A percentile compares a stretch with the other conserved stretches of the same genome.
phyloP scores from a whole-genome alignment of 169 alveolate species.

The Fabrea salina region DNA sequence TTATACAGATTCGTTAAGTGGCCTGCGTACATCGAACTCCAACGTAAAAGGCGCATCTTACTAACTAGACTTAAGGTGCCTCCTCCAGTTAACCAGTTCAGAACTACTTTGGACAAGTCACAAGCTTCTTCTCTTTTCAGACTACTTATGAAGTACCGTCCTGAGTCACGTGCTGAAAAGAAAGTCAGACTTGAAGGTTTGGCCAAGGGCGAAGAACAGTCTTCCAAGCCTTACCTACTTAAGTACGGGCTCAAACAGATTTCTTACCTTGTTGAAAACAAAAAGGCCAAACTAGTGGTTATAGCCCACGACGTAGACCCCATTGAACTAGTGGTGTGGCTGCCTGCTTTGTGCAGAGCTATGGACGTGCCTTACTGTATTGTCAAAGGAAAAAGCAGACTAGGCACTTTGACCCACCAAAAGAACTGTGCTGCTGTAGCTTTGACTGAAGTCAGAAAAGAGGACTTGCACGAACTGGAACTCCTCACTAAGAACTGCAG shows the following conservation, averaged over 20 bases:
- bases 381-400: slow-evolving; percentile 96
- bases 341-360: slow-evolving; percentile 98
- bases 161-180: slow-evolving; percentile 97
- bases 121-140: slow-evolving; percentile 88
- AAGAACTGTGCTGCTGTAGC: slow-evolving; percentile 98
- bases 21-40: slow-evolving; percentile 97
- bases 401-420: slow-evolving; percentile 97
- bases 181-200: slow-evolving; percentile 85
- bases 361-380: slow-evolving; percentile 98
- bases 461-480: slow-evolving; percentile 62
- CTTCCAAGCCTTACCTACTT: slow-evolving; percentile 83
- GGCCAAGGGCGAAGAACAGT: slow-evolving; percentile 34
- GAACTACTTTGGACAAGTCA: slow-evolving; percentile 93
- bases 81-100: slow-evolving; percentile 97
- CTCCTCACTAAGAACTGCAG: slow-evolving; percentile 72
- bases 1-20: slow-evolving; percentile 95
- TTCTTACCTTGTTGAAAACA: slow-evolving; percentile 95
- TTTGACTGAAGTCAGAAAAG: slow-evolving; percentile 94
- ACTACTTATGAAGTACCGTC: slow-evolving; percentile 92
- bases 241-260: slow-evolving; percentile 96
- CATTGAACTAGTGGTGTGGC: slow-evolving; percentile 96
- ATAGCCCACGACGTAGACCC: slow-evolving; percentile 99
- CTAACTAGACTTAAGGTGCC: slow-evolving; percentile 98
- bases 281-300: slow-evolving; percentile 97
- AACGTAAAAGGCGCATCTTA: slow-evolving; percentile 97